Percentiles rank a stretch among this genome's conserved stretches.
These are phyloP conservation scores for Nothomitra cinnamomea DNA, from an alignment of 2,329 filamentous ascomycete genomes.

Conservation along the genomic window DNA sequence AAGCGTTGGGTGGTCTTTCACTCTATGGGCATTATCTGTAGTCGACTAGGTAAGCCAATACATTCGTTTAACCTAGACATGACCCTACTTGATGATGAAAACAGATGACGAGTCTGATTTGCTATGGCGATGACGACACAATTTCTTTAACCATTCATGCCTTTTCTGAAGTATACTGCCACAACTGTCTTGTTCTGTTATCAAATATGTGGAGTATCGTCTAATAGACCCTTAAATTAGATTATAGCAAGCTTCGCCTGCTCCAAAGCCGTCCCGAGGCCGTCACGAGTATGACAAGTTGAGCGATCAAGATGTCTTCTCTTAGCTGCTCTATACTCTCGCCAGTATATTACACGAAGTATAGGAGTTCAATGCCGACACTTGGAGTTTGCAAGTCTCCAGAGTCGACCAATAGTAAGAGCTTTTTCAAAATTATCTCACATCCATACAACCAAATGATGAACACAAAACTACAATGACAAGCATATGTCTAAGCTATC, in stretches of 20 bases:
- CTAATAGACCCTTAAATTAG: background rate
- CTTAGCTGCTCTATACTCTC: background rate
- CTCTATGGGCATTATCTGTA: too few relatives aligned
- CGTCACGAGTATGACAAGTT: too few relatives aligned
- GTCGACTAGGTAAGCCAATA: too few relatives aligned
- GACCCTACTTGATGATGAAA: slow-evolving; percentile 28
- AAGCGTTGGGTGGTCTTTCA: too few relatives aligned
- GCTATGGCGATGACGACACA: slow-evolving; percentile 43
- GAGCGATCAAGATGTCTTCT: too few relatives aligned
- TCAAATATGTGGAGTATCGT: slow-evolving; percentile 4
- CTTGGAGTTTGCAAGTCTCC: slow-evolving; percentile 25
- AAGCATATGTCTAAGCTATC: slow-evolving; percentile 91
- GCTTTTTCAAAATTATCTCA: slow-evolving; percentile 3
- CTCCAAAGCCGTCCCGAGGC: too few relatives aligned
- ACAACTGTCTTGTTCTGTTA: background rate
- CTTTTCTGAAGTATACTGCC: slow-evolving; percentile 19
- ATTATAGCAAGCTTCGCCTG: background rate
- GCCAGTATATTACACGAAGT: background rate
- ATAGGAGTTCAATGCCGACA: slow-evolving; percentile 19
- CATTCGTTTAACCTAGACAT: too few relatives aligned
- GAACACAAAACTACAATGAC: slow-evolving; percentile 66
- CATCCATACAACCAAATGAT: slow-evolving; percentile 40
- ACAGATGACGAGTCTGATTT: slow-evolving; percentile 49
- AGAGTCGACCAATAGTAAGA: background rate
- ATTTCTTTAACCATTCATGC: slow-evolving; percentile 43